phyloP scores from a whole-genome alignment of 2,329 filamentous ascomycete species.

The Fusarium anguioides region DNA sequence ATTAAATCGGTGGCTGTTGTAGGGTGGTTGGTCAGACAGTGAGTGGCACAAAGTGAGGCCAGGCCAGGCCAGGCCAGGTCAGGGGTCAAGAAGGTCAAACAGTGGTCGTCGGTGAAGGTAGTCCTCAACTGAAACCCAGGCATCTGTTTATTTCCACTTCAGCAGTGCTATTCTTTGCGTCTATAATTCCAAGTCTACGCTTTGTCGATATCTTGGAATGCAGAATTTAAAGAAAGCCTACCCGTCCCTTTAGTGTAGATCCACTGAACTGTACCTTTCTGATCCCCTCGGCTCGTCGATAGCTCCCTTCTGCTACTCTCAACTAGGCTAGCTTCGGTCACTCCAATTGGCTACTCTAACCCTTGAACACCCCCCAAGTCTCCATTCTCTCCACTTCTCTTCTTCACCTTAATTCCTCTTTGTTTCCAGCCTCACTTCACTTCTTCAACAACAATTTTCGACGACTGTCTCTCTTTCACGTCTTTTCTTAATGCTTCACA shows the following conservation, averaged over 20 bases:
- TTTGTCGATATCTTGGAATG: conserved; percentile 25
- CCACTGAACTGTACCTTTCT: background rate
- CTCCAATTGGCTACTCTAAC: conserved; percentile 11
- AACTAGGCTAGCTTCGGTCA: background rate
- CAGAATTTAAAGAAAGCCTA: background rate
- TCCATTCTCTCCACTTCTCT: conserved; percentile 28
- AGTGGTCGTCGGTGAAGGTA: conserved; percentile 1
- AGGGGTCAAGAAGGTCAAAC: background rate
- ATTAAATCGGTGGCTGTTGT: conserved; percentile 1
- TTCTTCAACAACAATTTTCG: conserved; percentile 1
- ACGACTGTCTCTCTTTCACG: background rate
- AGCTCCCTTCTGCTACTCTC: conserved; percentile 15
- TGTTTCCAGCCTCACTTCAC: conserved; percentile 11
- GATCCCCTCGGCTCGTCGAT: conserved; percentile 16
- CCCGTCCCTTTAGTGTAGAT: background rate
- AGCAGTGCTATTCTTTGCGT: background rate
- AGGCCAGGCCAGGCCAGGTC: no score
- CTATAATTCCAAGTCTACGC: conserved; percentile 10
- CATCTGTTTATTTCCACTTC: background rate
- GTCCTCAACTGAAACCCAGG: background rate
- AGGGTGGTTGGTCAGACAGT: no score
- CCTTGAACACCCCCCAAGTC: conserved; percentile 3
- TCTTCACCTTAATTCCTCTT: conserved; percentile 20
- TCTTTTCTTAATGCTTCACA: conserved; percentile 14
- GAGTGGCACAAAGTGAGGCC: no score